Evolutionary conservation across 2,329 filamentous ascomycete genomes (phyloP).

Genomic region (Phyllosticta paracitricarpa): DNA sequence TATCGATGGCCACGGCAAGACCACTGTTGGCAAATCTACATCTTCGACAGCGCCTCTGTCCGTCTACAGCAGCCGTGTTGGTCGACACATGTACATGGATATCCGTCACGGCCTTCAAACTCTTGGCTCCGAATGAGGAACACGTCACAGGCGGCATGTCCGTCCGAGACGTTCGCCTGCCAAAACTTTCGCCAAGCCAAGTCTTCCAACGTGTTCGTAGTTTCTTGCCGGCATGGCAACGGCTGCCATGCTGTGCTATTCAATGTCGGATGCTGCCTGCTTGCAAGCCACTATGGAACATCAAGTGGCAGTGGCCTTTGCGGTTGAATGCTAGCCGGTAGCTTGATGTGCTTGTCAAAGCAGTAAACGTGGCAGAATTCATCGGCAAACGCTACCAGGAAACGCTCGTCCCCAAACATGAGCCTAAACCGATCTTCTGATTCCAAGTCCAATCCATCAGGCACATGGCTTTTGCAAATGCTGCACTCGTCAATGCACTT

Average conservation of each 20-base stretch:
- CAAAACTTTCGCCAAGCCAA: not conserved
- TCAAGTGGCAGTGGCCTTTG: not conserved
- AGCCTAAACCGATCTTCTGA: too few relatives aligned
- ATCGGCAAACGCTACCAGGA: not conserved
- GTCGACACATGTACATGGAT: not conserved
- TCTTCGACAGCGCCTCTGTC: too few relatives aligned
- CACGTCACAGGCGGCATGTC: not conserved
- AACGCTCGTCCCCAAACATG: slow-evolving; percentile 7
- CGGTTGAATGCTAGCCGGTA: not conserved
- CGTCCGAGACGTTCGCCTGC: not conserved
- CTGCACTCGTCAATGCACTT: not conserved
- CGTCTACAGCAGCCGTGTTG: not conserved
- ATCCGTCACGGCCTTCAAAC: not conserved
- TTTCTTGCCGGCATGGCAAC: not conserved
- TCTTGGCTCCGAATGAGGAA: not conserved
- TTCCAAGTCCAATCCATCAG: not conserved
- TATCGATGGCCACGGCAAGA: not conserved
- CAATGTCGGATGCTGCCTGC: too few relatives aligned
- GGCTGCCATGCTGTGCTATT: too few relatives aligned
- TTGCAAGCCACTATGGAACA: not conserved
- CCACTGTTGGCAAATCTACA: too few relatives aligned
- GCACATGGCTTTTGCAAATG: not conserved
- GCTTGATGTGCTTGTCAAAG: slow-evolving; percentile 11
- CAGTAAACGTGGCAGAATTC: slow-evolving; percentile 3
- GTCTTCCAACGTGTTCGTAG: too few relatives aligned